Base-by-base conservation (phyloP, 345 rosid species). In the Trapa bicornis region DNA sequence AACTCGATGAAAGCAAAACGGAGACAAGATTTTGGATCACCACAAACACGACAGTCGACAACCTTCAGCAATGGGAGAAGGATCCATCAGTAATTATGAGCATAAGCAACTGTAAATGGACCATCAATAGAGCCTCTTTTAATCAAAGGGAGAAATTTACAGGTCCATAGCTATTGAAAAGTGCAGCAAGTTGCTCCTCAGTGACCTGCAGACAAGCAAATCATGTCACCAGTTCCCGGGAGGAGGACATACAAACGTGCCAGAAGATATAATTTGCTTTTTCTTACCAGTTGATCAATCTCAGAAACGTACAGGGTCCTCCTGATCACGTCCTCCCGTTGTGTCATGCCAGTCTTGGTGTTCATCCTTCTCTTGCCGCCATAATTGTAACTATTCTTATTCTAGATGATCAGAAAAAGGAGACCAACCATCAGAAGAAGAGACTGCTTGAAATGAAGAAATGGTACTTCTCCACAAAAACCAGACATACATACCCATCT, bases 1-100 rank as follows among this genome's bases (percentile, higher is more conserved):
- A 94, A 94, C 77, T 94, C 98, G 48, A 95, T 72, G 70, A 95
- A 95, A 69, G 99, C 96, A 70, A 95, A 95, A 52, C 96, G 97
- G 47, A 95, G 99, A 70, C 78, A 79, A 37, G 99, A 91, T 71
- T 91, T 91, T 33, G 99, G 96, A 75, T 90, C 98, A 14, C 98
- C 96, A 71, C 92, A 94, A 66, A 88, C 84, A 47, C 97, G 99
- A 61, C 96, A 94, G 72, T 94, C 96, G 80, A 89, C 89, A 75
- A 84, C 86, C 93, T 83, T 62, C 57, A 37, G 22, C 66, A 47
- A 52, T 61, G 41, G 1, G 8, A 45, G 48, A 13, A 45, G 48
- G 48, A 45, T 45, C 48, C 48, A 45, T 45, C 8, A 7, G 48
- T 45, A 45, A 45, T 22, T 45, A 39, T 47, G 68, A 64, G 69